A percentile compares a stretch with the other conserved stretches of the same genome.
phyloP scores from a whole-genome alignment of 805 yeast genomes.

The Ogataea saltuana region DNA sequence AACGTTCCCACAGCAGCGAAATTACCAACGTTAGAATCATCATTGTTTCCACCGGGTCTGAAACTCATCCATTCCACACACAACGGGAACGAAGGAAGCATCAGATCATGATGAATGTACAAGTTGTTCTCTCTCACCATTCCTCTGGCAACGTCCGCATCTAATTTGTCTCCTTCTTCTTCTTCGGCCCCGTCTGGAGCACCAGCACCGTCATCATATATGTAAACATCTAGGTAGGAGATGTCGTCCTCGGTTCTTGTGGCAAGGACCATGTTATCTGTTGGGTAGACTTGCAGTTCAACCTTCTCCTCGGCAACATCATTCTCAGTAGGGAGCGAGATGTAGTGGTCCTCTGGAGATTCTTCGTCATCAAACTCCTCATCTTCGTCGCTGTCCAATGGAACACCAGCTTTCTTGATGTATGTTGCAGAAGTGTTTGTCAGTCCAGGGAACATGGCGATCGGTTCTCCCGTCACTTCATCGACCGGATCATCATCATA shows the following conservation, averaged over 20 bases:
- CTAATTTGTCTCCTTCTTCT: constrained; percentile 62
- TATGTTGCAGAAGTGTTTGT: constrained; percentile 58
- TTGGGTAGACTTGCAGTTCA: constrained; percentile 83
- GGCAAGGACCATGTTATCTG: constrained; percentile 86
- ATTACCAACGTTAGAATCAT: constrained; percentile 63
- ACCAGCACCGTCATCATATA: constrained; percentile 92
- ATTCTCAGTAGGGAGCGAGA: constrained; percentile 59
- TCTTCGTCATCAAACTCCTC: constrained; percentile 27
- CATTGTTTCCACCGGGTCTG: constrained; percentile 53
- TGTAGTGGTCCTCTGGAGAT: constrained; percentile 58
- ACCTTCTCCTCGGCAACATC: constrained; percentile 76
- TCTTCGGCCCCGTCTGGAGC: constrained; percentile 69
- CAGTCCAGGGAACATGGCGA: constrained; percentile 72
- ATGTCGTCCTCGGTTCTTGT: constrained; percentile 96
- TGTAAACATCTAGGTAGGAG: constrained; percentile 87
- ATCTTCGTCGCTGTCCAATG: constrained; percentile 27
- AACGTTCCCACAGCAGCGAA: constrained; percentile 97
- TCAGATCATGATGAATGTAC: constrained; percentile 93
- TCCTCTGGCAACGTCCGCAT: constrained; percentile 76
- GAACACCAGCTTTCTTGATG: constrained; percentile 45
- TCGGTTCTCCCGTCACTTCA: constrained; percentile 50
- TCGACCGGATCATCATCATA: constrained; percentile 70
- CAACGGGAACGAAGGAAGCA: constrained; percentile 96
- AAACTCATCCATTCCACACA: constrained; percentile 94
- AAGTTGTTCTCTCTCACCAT: constrained; percentile 69